Percentiles rank a stretch among this genome's conserved stretches.
Evolutionary conservation across 805 yeast species (phyloP).

Genomic region (Candida corydali): DNA sequence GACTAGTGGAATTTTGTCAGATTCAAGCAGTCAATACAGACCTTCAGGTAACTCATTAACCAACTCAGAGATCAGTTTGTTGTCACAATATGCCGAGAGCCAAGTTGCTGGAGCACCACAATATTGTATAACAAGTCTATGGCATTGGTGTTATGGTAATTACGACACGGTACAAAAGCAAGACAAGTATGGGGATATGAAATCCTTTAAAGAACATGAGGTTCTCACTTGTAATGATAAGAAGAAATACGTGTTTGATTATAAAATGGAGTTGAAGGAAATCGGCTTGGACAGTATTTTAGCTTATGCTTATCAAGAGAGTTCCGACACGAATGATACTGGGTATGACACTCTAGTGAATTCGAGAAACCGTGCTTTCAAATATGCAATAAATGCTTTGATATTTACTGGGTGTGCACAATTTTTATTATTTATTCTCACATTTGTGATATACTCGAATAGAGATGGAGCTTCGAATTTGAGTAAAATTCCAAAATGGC

Average conservation of each 20-base stretch:
- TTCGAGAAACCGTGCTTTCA: constrained; percentile 13
- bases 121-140: constrained; percentile 35
- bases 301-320: constrained; percentile 43
- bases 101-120: constrained; percentile 50
- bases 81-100: constrained; percentile 42
- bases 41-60: constrained; percentile 30
- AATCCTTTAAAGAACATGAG: constrained; percentile 13
- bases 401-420: constrained; percentile 26
- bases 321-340: constrained; percentile 10
- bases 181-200: constrained; percentile 12
- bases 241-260: constrained; percentile 37
- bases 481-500: constrained; percentile 22
- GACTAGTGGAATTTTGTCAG: constrained; percentile 14
- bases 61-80: constrained; percentile 44
- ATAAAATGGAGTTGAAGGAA: constrained; percentile 33
- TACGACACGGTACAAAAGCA: constrained; percentile 21
- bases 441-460: constrained; percentile 33
- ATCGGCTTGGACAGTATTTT: constrained; percentile 42
- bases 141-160: constrained; percentile 45
- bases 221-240: constrained; percentile 20
- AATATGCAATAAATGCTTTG: constrained; percentile 24
- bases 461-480: constrained; percentile 32
- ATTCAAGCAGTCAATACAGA: background rate
- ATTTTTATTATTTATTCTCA: constrained; percentile 21
- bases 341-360: constrained; percentile 12